phyloP scores from a whole-genome alignment of 2,329 filamentous ascomycete species.

The Colletotrichum sp. region DNA sequence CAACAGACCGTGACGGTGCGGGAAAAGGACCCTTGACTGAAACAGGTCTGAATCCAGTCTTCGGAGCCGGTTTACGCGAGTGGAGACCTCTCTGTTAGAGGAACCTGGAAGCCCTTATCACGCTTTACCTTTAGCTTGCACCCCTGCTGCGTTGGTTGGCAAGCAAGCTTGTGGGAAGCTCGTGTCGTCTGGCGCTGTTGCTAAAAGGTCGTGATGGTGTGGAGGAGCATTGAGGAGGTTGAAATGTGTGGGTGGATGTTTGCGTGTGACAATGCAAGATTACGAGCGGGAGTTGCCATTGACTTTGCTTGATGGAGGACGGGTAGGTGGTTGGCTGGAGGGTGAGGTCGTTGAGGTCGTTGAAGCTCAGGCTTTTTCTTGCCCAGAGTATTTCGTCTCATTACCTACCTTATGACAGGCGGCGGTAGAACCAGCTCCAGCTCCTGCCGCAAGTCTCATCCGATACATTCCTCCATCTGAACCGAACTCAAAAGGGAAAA shows the following conservation, averaged over 20 bases:
- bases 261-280: not conserved
- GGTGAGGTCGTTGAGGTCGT: not conserved
- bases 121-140: not conserved
- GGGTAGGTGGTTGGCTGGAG: not conserved
- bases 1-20: not conserved
- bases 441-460: not conserved
- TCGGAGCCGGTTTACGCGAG: conserved; percentile 1
- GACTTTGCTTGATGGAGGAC: not conserved
- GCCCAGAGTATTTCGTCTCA: not conserved
- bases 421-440: not conserved
- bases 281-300: not conserved
- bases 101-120: not conserved
- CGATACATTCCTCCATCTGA: not conserved
- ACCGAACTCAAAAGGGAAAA: not conserved
- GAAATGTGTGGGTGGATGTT: not conserved
- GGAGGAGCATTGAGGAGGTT: not conserved
- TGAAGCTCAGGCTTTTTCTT: not conserved
- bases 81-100: not conserved
- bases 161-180: not conserved
- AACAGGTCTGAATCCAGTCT: conserved; percentile 11
- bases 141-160: not conserved
- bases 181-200: not conserved
- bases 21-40: conserved; percentile 1
- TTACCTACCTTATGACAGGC: not conserved
- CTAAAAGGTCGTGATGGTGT: not conserved